Evolutionary conservation across 164 flowering plant species (phyloP).

Genomic region (Berberis thunbergii): DNA sequence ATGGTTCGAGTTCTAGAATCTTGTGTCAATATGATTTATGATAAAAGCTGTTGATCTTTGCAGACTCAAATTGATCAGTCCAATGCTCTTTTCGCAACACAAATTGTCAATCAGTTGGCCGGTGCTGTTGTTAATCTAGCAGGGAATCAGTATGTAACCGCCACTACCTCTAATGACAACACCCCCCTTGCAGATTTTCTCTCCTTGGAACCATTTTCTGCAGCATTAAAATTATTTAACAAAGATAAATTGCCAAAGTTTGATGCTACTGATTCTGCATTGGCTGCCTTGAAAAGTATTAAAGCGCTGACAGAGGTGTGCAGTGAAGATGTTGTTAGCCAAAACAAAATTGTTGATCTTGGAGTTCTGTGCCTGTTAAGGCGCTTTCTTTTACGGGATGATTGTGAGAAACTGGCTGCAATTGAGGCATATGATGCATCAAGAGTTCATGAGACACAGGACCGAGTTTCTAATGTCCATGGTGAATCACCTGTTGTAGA

Average conservation of each 20-base stretch:
- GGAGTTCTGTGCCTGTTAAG: conserved; percentile 80
- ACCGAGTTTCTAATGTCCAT: conserved; percentile 26
- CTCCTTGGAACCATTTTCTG: conserved; percentile 70
- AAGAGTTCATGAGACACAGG: conserved; percentile 49
- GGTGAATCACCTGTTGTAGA: conserved; percentile 32
- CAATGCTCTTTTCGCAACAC: conserved; percentile 51
- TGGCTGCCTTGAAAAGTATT: conserved; percentile 81
- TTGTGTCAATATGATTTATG: not conserved
- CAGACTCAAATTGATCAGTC: conserved; percentile 86
- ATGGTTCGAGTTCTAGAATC: not conserved
- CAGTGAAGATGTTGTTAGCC: conserved; percentile 52
- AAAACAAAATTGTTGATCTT: conserved; percentile 47
- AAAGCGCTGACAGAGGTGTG: conserved; percentile 77
- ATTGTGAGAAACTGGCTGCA: conserved; percentile 93
- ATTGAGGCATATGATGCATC: conserved; percentile 94
- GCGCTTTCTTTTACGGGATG: conserved; percentile 73
- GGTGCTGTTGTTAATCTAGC: conserved; percentile 74
- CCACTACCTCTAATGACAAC: conserved; percentile 29
- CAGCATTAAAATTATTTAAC: conserved; percentile 47
- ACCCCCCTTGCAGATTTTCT: conserved; percentile 71
- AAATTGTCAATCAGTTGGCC: conserved; percentile 52
- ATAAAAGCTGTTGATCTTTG: conserved; percentile 19
- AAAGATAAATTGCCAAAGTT: conserved; percentile 50
- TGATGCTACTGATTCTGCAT: conserved; percentile 83
- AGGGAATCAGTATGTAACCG: conserved; percentile 37